phyloP scores from a whole-genome alignment of 768 basidiomycete species.

The Mycena pura region DNA sequence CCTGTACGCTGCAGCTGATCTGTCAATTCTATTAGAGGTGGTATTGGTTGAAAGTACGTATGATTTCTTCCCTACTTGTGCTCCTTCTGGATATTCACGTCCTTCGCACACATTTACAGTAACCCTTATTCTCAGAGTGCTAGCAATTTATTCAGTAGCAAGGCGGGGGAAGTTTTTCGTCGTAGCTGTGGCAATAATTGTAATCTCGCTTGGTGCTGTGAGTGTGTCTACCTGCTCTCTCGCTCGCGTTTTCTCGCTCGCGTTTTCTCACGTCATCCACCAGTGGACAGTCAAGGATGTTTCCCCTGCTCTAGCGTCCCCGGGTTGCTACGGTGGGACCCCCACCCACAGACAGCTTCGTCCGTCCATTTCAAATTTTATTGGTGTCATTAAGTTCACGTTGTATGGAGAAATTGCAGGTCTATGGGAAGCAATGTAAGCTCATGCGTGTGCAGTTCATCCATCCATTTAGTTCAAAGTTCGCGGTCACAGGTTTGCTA shows the following conservation, averaged over 20 bases:
- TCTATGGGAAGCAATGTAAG: slow-evolving; percentile 5
- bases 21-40: slow-evolving; percentile 1
- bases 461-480: background rate
- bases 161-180: slow-evolving; percentile 2
- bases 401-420: background rate
- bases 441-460: background rate
- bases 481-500: background rate
- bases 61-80: background rate
- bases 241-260: background rate
- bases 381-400: background rate
- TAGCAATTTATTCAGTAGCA: slow-evolving; percentile 7
- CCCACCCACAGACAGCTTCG: slow-evolving; percentile 3
- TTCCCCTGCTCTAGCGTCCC: slow-evolving; percentile 2
- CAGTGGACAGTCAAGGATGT: slow-evolving; percentile 8
- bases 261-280: background rate
- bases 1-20: slow-evolving; percentile 1
- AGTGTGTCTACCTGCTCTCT: background rate
- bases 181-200: slow-evolving; percentile 4
- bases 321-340: slow-evolving; percentile 4
- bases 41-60: slow-evolving; percentile 5
- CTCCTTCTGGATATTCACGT: slow-evolving; percentile 1
- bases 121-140: slow-evolving; percentile 1
- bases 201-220: slow-evolving; percentile 3
- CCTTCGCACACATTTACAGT: slow-evolving; percentile 1
- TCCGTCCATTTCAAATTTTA: background rate